phyloP scores from a whole-genome alignment of 345 rosid species.

The Rhodamnia argentea region DNA sequence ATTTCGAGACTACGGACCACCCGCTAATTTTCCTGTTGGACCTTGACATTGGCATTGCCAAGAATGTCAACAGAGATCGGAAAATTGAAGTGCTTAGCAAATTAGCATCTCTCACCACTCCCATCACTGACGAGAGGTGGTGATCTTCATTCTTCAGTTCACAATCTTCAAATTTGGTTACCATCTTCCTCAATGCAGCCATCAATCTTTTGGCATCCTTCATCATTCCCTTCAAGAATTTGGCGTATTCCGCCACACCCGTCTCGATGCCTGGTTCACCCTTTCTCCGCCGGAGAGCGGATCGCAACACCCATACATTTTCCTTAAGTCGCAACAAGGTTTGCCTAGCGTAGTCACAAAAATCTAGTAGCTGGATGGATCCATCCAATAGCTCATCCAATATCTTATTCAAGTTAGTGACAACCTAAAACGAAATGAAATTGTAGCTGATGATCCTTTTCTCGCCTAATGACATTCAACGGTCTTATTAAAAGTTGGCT shows the following conservation, averaged over 20 bases:
- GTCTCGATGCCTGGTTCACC: conserved; percentile 20
- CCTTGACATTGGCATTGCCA: conserved; percentile 12
- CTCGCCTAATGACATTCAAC: neutral
- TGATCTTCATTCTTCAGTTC: conserved; percentile 9
- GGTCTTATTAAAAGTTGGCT: neutral
- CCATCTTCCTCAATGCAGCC: neutral
- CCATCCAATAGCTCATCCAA: conserved; percentile 47
- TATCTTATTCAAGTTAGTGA: neutral
- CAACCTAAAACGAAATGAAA: neutral
- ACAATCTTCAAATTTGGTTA: neutral
- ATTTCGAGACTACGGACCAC: conserved; percentile 37
- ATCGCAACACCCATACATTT: conserved; percentile 37
- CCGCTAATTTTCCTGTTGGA: conserved; percentile 11
- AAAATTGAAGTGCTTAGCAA: conserved; percentile 20
- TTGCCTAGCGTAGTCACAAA: conserved; percentile 43
- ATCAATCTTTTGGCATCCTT: conserved; percentile 32
- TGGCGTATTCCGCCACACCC: conserved; percentile 7
- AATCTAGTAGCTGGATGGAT: conserved; percentile 46
- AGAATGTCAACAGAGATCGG: conserved; percentile 30
- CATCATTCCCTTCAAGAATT: conserved; percentile 39
- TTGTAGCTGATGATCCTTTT: neutral
- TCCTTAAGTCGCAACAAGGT: conserved; percentile 32
- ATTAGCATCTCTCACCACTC: conserved; percentile 31
- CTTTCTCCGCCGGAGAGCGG: conserved; percentile 46
- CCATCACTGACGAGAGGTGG: conserved; percentile 23